Conservation (phyloP, 2,329 filamentous ascomycete species). For the Calonectria hawksworthii region DNA sequence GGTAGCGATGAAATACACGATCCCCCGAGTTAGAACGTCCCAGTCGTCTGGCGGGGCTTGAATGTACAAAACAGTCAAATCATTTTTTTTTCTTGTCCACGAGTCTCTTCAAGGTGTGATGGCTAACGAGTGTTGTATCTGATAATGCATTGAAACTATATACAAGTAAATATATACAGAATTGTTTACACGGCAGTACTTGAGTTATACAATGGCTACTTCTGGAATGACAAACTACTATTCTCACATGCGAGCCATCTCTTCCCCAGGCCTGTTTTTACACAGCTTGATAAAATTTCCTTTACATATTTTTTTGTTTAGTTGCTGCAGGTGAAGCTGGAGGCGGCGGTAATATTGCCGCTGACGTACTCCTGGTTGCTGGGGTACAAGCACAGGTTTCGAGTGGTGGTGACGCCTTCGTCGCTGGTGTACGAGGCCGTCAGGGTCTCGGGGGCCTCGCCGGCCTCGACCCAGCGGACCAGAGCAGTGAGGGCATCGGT, state of each 20-base stretch:
- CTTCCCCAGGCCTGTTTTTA: no score
- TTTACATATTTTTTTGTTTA: neutral
- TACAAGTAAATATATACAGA: slow-evolving; percentile 6
- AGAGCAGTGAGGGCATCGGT: neutral
- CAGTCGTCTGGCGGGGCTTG: neutral
- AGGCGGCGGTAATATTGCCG: neutral
- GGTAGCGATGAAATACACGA: neutral
- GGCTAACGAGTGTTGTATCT: neutral
- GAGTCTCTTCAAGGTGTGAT: neutral
- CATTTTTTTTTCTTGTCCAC: neutral
- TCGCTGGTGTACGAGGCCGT: neutral
- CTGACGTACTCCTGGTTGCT: neutral
- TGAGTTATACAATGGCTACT: neutral
- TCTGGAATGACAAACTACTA: neutral
- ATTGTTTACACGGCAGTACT: neutral
- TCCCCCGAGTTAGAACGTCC: neutral
- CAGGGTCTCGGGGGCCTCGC: slow-evolving; percentile 1
- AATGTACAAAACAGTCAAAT: neutral
- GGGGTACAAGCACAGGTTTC: slow-evolving; percentile 12
- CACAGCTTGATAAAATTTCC: no score
- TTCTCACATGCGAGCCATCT: neutral
- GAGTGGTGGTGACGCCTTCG: neutral
- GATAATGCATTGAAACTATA: neutral
- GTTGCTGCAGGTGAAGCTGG: neutral
- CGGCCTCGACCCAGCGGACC: neutral